Evolutionary conservation across 805 yeast genomes (phyloP).

Genomic region (Monosporozyma aerobia): DNA sequence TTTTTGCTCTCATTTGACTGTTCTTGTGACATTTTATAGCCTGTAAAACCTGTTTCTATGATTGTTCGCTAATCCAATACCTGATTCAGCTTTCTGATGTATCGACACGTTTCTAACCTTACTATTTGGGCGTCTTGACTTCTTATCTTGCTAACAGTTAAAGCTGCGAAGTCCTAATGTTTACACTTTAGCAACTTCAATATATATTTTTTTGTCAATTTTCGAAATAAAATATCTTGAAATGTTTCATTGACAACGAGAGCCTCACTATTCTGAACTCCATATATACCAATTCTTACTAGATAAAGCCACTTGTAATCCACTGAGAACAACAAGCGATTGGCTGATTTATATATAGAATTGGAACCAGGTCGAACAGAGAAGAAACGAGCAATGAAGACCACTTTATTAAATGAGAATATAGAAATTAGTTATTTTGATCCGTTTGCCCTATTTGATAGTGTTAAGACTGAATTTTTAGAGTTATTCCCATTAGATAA

Average conservation of each 20-base stretch:
- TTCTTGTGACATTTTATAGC: background rate
- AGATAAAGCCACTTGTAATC: background rate
- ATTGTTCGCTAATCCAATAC: background rate
- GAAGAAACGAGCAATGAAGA: background rate
- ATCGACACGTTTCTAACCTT: background rate
- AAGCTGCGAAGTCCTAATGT: background rate
- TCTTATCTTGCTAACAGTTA: background rate
- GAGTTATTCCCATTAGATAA: conserved; percentile 24
- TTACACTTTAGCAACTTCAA: background rate
- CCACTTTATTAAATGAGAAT: background rate
- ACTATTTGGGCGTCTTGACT: background rate
- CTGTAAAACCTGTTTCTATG: background rate
- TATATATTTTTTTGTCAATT: background rate
- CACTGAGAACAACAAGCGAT: background rate
- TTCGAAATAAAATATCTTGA: background rate
- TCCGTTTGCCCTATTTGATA: conserved; percentile 28
- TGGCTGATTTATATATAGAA: background rate
- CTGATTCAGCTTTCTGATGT: background rate
- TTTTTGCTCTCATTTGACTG: background rate
- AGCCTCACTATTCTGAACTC: background rate
- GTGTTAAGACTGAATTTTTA: conserved; percentile 21
- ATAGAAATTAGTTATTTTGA: conserved; percentile 28
- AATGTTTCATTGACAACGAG: background rate
- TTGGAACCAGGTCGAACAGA: background rate
- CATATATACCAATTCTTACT: background rate